Conservation (phyloP, 208 protist species). For the Porcisia hertigi region DNA sequence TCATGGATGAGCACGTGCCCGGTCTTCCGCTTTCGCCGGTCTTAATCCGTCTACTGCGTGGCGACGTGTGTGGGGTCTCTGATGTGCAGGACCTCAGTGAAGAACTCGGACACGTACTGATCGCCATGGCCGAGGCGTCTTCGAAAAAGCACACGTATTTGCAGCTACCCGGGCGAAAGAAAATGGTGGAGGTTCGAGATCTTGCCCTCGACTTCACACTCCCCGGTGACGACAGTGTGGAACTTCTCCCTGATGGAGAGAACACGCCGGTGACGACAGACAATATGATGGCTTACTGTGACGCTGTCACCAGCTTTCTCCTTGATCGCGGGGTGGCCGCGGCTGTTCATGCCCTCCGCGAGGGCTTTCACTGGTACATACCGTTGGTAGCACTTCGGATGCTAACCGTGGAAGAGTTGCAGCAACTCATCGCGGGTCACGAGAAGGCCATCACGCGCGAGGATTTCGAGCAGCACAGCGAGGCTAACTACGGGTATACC, state of each 20-base stretch:
- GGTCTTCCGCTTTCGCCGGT: conserved; percentile 71
- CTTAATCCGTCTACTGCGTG: conserved; percentile 74
- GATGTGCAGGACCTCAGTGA: conserved; percentile 71
- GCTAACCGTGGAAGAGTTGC: conserved; percentile 69
- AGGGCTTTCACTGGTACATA: conserved; percentile 78
- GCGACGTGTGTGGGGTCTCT: conserved; percentile 64
- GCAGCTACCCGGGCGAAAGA: conserved; percentile 35
- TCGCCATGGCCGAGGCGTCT: conserved; percentile 42
- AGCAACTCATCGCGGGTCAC: conserved; percentile 61
- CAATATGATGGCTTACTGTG: conserved; percentile 79
- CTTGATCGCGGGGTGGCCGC: conserved; percentile 63
- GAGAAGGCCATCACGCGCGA: conserved; percentile 56
- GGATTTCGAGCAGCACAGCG: conserved; percentile 70
- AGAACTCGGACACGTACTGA: conserved; percentile 47
- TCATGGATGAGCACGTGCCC: conserved; percentile 82
- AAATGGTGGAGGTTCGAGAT: conserved; percentile 46
- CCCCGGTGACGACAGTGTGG: conserved; percentile 66
- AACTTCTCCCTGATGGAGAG: conserved; percentile 47
- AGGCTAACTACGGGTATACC: conserved; percentile 89
- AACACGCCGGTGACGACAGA: conserved; percentile 42
- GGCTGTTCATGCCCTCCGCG: conserved; percentile 55
- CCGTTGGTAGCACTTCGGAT: conserved; percentile 63
- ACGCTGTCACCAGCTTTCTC: conserved; percentile 55
- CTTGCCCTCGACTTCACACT: conserved; percentile 78
- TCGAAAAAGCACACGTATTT: conserved; percentile 14